Percentiles rank a stretch among this genome's conserved stretches.
phyloP scores from a whole-genome alignment of 2,329 filamentous ascomycete species.

The Aspergillus novofumigatus region DNA sequence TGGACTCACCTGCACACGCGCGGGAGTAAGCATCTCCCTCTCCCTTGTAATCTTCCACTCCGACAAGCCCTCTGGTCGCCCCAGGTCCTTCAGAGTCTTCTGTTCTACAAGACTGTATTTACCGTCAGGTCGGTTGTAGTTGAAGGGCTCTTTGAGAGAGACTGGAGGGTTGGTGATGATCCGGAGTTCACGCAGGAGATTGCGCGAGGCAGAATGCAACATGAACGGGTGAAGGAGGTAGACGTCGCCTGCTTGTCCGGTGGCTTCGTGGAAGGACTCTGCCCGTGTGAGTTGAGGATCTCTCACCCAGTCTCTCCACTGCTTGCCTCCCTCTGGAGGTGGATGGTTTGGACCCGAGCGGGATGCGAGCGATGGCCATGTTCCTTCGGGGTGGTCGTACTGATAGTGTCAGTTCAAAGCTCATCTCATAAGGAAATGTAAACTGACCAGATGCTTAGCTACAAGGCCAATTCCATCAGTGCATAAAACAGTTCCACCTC shows the following conservation, averaged over 20 bases:
- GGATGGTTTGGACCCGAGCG: constrained; percentile 43
- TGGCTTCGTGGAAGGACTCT: constrained; percentile 47
- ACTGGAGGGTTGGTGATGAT: constrained; percentile 56
- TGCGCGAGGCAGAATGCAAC: constrained; percentile 51
- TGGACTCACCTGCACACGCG: constrained; percentile 1
- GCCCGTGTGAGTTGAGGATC: constrained; percentile 35
- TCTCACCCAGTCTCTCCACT: background rate
- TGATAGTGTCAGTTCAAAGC: constrained; percentile 7
- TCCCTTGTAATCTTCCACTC: constrained; percentile 48
- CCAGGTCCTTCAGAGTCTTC: constrained; percentile 49
- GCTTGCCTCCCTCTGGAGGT: constrained; percentile 8
- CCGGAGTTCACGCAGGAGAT: constrained; percentile 44
- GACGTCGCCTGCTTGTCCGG: constrained; percentile 51
- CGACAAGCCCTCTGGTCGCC: constrained; percentile 38
- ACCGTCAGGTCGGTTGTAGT: constrained; percentile 44
- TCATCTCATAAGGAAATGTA: background rate
- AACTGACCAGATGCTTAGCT: constrained; percentile 50
- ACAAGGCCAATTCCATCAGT: constrained; percentile 55
- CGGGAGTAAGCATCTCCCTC: constrained; percentile 29
- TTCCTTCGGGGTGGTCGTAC: constrained; percentile 60
- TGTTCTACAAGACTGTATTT: constrained; percentile 50
- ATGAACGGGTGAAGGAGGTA: constrained; percentile 54
- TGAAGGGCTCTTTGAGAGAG: constrained; percentile 48
- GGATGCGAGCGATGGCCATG: constrained; percentile 58
- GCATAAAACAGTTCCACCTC: constrained; percentile 64